phyloP scores from a whole-genome alignment of 2,329 filamentous ascomycete species.

The Didymella glomerata region DNA sequence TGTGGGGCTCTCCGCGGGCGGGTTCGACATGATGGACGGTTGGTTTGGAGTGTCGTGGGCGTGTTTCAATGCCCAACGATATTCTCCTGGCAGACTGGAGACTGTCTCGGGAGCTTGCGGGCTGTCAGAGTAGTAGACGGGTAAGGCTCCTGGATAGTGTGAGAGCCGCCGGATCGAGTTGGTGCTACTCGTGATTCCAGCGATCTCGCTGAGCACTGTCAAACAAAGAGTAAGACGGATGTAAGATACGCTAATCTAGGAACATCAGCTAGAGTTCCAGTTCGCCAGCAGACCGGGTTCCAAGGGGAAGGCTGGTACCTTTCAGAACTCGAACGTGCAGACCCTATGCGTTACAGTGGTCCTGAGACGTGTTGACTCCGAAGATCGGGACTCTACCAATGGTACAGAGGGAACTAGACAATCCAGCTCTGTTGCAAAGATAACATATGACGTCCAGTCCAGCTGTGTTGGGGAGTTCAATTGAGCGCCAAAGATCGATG shows the following conservation, averaged over 20 bases:
- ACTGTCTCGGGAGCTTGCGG: slow-evolving; percentile 3
- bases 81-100: background rate
- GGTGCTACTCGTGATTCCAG: slow-evolving; percentile 23
- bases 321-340: slow-evolving; percentile 26
- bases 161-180: slow-evolving; percentile 18
- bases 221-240: slow-evolving; percentile 13
- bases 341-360: slow-evolving; percentile 4
- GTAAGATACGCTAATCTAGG: slow-evolving; percentile 6
- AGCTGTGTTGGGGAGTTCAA: slow-evolving; percentile 26
- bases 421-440: background rate
- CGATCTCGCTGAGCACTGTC: slow-evolving; percentile 26
- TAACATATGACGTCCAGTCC: slow-evolving; percentile 28
- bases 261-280: slow-evolving; percentile 6
- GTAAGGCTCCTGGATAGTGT: slow-evolving; percentile 7
- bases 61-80: background rate
- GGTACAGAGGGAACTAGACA: background rate
- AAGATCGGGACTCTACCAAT: slow-evolving; percentile 12
- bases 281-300: background rate
- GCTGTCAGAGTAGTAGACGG: background rate
- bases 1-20: slow-evolving; percentile 32
- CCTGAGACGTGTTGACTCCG: slow-evolving; percentile 12
- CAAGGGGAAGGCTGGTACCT: slow-evolving; percentile 12
- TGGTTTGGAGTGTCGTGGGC: background rate
- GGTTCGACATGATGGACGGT: slow-evolving; percentile 14
- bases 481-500: slow-evolving; percentile 24